Base-by-base conservation (phyloP, 129 eudicot species). In the Apium graveolens region DNA sequence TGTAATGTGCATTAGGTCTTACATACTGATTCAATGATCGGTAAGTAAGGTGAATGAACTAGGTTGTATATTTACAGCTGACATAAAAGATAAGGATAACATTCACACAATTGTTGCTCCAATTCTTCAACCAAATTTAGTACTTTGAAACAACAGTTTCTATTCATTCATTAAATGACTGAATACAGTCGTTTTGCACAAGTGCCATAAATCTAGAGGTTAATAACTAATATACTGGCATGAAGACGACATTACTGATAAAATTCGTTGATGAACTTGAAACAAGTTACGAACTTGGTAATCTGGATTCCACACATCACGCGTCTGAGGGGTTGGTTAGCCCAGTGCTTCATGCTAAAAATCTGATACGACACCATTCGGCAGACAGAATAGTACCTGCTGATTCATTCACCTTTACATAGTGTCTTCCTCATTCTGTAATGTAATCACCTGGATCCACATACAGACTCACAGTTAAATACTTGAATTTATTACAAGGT, bases 221-320 rank as follows among this genome's bases (percentile, higher is more conserved):
- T 51, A 5, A 57, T 9, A 62, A 62, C 27, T 20, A 31, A 53
- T 76, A 66, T 70, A 38, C 77, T 72, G 7, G 24, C 55, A 37
- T 48, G 42, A 34, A 65, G 2, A 76, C 55, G 46, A 35, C 70
- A 81, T 66, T 48, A 63, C 29, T 81, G 51, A 79, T 65, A 45
- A 46, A 75, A 65, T 71, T 20, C 78, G 65, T 60, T 31, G 24
- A 76, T 65, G 76, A 37, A 78, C 51, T 31, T 60, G 76, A 13
- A 17, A 75, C 76, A 75, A 55, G 69, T 43, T 5, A 44, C 65
- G 76, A 74, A 12, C 35, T 1, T 6, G 49, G 29, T 27, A 34
- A 46, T 78, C 75, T 45, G 49, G 68, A 63, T 34, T 73, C 68
- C 39, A 44, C 34, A 21, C 38, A 11, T 75, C 74, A 44, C 26